Evolutionary conservation across 2,329 filamentous ascomycete genomes (phyloP).

Genomic region (Cladorrhinum sp.): DNA sequence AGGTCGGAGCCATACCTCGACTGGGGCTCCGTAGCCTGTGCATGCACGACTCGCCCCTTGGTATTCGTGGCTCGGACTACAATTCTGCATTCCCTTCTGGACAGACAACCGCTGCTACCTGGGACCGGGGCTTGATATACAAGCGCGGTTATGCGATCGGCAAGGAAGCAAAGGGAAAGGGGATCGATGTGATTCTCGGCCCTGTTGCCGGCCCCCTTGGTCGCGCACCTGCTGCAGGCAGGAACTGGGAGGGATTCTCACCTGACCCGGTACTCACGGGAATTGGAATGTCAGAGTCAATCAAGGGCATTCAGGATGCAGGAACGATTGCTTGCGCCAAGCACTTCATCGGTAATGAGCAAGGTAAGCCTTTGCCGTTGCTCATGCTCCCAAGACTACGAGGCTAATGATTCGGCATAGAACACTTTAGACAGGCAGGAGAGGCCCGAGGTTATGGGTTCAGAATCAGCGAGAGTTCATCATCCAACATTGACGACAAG

Average conservation of each 20-base stretch:
- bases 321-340: slow-evolving; percentile 78
- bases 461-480: slow-evolving; percentile 57
- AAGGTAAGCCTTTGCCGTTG: too few relatives aligned
- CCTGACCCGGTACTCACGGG: slow-evolving; percentile 75
- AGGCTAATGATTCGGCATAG: too few relatives aligned
- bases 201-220: slow-evolving; percentile 72
- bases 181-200: slow-evolving; percentile 69
- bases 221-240: slow-evolving; percentile 62
- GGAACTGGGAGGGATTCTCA: slow-evolving; percentile 70
- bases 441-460: slow-evolving; percentile 57
- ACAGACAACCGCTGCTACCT: slow-evolving; percentile 78
- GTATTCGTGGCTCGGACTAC: slow-evolving; percentile 74
- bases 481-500: slow-evolving; percentile 55
- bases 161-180: slow-evolving; percentile 67
- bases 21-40: slow-evolving; percentile 73
- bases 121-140: slow-evolving; percentile 70
- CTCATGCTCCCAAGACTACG: too few relatives aligned
- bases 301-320: slow-evolving; percentile 75
- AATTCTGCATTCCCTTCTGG: slow-evolving; percentile 78
- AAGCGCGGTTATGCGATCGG: slow-evolving; percentile 70
- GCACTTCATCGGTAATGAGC: slow-evolving; percentile 68
- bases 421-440: slow-evolving; percentile 66
- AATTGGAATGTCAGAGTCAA: slow-evolving; percentile 66
- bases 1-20: slow-evolving; percentile 66
- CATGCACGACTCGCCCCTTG: slow-evolving; percentile 80